phyloP scores from a whole-genome alignment of 2,329 filamentous ascomycete genomes.

The Cercospora sp. region DNA sequence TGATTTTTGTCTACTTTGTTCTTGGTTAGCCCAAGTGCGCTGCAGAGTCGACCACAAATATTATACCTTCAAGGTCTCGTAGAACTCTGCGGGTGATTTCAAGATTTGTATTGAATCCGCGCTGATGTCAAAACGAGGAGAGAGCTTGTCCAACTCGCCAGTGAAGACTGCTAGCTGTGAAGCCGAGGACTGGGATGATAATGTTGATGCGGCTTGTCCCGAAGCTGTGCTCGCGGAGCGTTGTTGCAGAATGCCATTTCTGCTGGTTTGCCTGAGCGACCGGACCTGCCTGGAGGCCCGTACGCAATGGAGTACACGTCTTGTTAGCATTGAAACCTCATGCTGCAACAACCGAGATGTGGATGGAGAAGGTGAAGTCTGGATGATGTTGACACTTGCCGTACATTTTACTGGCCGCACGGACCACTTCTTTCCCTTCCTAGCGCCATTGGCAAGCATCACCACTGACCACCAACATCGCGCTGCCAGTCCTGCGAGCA shows the following conservation, averaged over 20 bases:
- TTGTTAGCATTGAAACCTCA: conserved; percentile 33
- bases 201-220: conserved; percentile 21
- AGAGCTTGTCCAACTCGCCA: conserved; percentile 79
- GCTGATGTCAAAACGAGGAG: conserved; percentile 83
- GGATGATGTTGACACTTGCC: not conserved
- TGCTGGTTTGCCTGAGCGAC: not conserved
- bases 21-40: conserved; percentile 15
- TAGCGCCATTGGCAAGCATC: conserved; percentile 5
- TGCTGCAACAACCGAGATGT: conserved; percentile 10
- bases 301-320: conserved; percentile 32
- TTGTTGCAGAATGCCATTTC: conserved; percentile 26
- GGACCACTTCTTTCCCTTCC: not conserved
- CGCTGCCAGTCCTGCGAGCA: conserved; percentile 16
- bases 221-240: conserved; percentile 31
- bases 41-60: not conserved
- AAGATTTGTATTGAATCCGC: conserved; percentile 80
- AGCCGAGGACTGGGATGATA: conserved; percentile 41
- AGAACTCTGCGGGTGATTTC: conserved; percentile 82
- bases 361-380: conserved; percentile 1
- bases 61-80: conserved; percentile 80
- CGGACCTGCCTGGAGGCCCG: conserved; percentile 23
- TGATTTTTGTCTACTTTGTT: conserved; percentile 69
- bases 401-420: not conserved
- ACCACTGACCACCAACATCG: conserved; percentile 7
- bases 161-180: conserved; percentile 61